These are phyloP conservation scores for Pelargonium cotyledonis DNA, from an alignment of 441 rosid genomes.

Conservation along the genomic window DNA sequence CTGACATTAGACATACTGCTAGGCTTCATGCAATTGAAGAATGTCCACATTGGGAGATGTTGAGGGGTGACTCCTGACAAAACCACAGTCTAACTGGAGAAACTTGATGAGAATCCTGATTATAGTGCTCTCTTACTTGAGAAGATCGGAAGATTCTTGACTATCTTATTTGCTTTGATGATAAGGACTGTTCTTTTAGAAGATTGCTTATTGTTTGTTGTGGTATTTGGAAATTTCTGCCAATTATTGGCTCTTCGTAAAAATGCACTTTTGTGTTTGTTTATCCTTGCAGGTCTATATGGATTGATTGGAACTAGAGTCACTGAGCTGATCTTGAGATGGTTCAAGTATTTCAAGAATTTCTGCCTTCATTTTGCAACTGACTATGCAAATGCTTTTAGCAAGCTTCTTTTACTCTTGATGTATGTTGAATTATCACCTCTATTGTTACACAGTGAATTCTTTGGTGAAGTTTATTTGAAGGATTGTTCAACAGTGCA, in stretches of 20 bases:
- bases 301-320: conserved; percentile 39
- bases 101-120: conserved; percentile 16
- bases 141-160: conserved; percentile 21
- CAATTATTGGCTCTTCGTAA: conserved; percentile 40
- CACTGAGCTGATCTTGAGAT: conserved; percentile 46
- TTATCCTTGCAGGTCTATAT: conserved; percentile 65
- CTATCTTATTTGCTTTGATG: conserved; percentile 9
- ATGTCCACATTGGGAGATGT: conserved; percentile 6
- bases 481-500: conserved; percentile 17
- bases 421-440: conserved; percentile 56
- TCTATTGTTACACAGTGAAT: conserved; percentile 29
- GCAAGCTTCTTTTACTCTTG: conserved; percentile 49
- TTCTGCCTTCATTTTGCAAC: conserved; percentile 47
- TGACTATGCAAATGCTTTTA: conserved; percentile 46
- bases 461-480: conserved; percentile 20
- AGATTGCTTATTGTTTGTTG: conserved; percentile 35
- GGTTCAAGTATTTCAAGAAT: conserved; percentile 43
- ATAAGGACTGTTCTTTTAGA: conserved; percentile 26
- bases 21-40: conserved; percentile 13
- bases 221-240: conserved; percentile 37
- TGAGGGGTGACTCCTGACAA: background rate
- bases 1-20: conserved; percentile 9
- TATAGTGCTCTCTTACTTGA: conserved; percentile 6
- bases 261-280: conserved; percentile 39
- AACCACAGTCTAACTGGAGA: conserved; percentile 9